Evolutionary conservation across 495 filamentous ascomycete species (phyloP).

Genomic region (Corynascus novoguineensis): DNA sequence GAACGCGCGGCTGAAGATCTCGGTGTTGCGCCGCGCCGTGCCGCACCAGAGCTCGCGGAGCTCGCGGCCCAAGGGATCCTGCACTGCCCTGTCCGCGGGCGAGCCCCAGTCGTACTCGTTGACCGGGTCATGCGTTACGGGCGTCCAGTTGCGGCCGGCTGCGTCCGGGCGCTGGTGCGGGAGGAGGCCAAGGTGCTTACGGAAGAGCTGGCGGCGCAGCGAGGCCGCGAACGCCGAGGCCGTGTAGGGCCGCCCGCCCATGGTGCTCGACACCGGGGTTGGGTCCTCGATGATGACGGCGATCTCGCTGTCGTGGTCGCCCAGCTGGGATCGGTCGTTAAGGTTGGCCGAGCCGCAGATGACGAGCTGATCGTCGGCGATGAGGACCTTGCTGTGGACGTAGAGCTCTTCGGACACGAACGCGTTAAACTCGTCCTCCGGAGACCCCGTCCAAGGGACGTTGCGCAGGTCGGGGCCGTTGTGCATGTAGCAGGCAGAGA

Average conservation of each 20-base stretch:
- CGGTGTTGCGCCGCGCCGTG: constrained; percentile 73
- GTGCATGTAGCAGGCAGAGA: constrained; percentile 81
- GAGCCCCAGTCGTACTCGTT: constrained; percentile 82
- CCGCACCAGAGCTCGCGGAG: constrained; percentile 68
- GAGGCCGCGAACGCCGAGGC: constrained; percentile 78
- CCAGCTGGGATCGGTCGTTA: constrained; percentile 91
- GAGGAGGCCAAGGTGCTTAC: constrained; percentile 85
- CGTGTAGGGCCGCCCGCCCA: constrained; percentile 64
- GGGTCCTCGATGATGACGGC: constrained; percentile 52
- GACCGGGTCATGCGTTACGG: constrained; percentile 53
- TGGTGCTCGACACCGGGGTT: constrained; percentile 58
- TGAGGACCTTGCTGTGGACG: constrained; percentile 88
- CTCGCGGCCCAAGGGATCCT: constrained; percentile 63
- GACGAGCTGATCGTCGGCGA: constrained; percentile 83
- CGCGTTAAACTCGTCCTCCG: constrained; percentile 72
- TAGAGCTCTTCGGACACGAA: constrained; percentile 94
- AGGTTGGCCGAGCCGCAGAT: constrained; percentile 92
- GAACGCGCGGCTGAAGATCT: constrained; percentile 81
- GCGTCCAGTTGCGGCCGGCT: constrained; percentile 68
- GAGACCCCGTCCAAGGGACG: constrained; percentile 72
- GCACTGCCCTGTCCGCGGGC: constrained; percentile 64
- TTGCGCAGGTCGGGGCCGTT: constrained; percentile 66
- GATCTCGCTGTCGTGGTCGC: constrained; percentile 64
- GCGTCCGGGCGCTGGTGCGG: constrained; percentile 58
- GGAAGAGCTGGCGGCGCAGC: constrained; percentile 78